Evolutionary conservation across 306 rosid species (phyloP).

Genomic region (Comarum palustre): DNA sequence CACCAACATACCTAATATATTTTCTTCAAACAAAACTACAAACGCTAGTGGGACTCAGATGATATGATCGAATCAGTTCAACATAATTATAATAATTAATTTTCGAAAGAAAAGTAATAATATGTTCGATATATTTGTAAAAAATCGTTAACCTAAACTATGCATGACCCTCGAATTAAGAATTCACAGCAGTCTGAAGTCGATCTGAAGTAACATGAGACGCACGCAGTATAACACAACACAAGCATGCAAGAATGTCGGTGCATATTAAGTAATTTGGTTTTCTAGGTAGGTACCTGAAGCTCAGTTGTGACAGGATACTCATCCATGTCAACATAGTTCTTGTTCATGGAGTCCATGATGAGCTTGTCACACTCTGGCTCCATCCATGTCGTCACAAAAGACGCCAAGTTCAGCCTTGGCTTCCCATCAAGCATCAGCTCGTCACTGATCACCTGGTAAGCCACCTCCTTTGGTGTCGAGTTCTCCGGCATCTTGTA

Average conservation of each 20-base stretch:
- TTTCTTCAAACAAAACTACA: background rate
- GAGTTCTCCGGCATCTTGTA: slow-evolving; percentile 51
- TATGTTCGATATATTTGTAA: background rate
- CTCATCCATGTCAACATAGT: slow-evolving; percentile 72
- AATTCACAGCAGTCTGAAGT: background rate
- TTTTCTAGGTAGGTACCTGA: slow-evolving; percentile 29
- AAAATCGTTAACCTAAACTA: background rate
- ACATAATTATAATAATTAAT: background rate
- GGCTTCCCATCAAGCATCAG: slow-evolving; percentile 59
- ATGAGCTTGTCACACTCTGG: slow-evolving; percentile 66
- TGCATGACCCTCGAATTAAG: background rate
- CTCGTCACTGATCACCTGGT: slow-evolving; percentile 60
- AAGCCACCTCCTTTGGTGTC: slow-evolving; percentile 55
- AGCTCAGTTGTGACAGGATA: slow-evolving; percentile 79
- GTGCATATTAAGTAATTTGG: background rate
- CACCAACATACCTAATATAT: background rate
- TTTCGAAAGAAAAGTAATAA: background rate
- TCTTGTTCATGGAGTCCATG: slow-evolving; percentile 74
- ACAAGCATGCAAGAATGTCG: too few relatives aligned
- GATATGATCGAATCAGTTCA: background rate
- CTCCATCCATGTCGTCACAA: slow-evolving; percentile 84
- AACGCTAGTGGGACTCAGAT: background rate
- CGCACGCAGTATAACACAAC: background rate
- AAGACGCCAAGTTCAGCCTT: slow-evolving; percentile 69
- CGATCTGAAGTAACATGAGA: background rate